Base-by-base conservation (phyloP, 768 basidiomycete genomes). In the Lanmaoa pseudosensibilis region DNA sequence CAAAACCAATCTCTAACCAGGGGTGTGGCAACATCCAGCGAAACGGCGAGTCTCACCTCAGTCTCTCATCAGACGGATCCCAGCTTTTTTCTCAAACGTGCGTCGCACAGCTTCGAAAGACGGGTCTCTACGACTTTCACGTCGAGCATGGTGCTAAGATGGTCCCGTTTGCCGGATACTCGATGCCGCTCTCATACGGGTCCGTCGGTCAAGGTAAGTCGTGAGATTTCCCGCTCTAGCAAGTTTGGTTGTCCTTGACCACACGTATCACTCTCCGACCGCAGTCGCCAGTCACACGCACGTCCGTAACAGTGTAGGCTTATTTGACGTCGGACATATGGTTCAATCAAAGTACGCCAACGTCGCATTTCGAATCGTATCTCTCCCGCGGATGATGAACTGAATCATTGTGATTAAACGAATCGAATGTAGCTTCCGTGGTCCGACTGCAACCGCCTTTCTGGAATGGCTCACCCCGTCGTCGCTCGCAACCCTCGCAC, bases 271-370 rank as follows among this genome's bases (percentile, higher is more conserved):
- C 44, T 37, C 38, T 46, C 25, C 39, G 39, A 38, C 32, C 40
- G 34, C 69, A 97, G 95, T 92, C 51, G 85, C 88, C 10, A 94
- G 92, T 63, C 96, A 99, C 73, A 84, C 88, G 44, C 89, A 98
- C 66, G 91, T 95, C 49, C 86, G 97, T 40, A 82, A 76, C 13
- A 81, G 80, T 36, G 91, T 83, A 1, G 94, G 94, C 1, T 78
- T 99, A 33, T 99, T 99, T 70, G 97, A 99, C 67, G 97, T 99
- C 27, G 92, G 92, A 21, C 97, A 99, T 73, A 99, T 99, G 96
- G 90, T 98, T 16, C 96, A 98, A 71, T 84, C 86, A 34, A 88
- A 85, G 92, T 94, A 65, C 46, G 82, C 55, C 36, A 52, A n/a
- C 32, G 52, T 32, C 32, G 3, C 23, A 21, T 19, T 41, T 40